A percentile compares a stretch with the other conserved stretches of the same genome.
Conservation (phyloP, 202 grass and related monocot species). For the Elaeis oleifera region DNA sequence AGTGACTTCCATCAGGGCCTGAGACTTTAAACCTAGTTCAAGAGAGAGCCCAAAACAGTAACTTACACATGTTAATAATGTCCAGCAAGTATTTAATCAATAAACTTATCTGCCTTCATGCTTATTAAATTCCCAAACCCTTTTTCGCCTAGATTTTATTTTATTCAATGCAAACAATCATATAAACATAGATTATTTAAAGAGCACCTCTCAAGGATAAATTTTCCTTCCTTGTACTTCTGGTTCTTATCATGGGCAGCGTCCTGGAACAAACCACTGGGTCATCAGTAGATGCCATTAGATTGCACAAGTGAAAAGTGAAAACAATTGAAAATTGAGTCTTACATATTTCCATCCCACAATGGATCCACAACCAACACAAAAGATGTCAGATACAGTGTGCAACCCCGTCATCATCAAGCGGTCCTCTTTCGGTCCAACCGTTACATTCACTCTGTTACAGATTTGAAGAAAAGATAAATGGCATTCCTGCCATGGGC, state of each 20-base stretch:
- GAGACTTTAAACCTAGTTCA: constrained; percentile 63
- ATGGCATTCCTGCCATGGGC: not conserved
- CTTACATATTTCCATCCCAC: constrained; percentile 99
- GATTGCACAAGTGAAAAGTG: not conserved
- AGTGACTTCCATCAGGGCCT: constrained; percentile 70
- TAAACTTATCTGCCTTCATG: not conserved
- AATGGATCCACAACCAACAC: constrained; percentile 92
- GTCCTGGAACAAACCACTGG: constrained; percentile 33
- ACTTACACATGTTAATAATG: too few species aligned
- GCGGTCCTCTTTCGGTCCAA: constrained; percentile 80
- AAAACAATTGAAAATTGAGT: constrained; percentile 5
- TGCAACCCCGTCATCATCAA: constrained; percentile 96
- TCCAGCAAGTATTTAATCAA: not conserved
- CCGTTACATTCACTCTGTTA: constrained; percentile 77
- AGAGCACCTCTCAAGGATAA: constrained; percentile 80
- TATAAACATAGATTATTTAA: constrained; percentile 3
- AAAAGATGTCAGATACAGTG: constrained; percentile 94
- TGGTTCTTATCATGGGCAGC: constrained; percentile 61
- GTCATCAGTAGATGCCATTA: not conserved
- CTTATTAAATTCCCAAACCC: too few species aligned
- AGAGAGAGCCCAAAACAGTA: not conserved
- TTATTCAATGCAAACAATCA: too few species aligned
- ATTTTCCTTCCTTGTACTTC: constrained; percentile 99
- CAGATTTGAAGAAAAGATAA: constrained; percentile 15
- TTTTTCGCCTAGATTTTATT: too few species aligned